These are phyloP conservation scores for Pichia sp. DNA, from an alignment of 1,139 yeast genomes.

Conservation along the genomic window DNA sequence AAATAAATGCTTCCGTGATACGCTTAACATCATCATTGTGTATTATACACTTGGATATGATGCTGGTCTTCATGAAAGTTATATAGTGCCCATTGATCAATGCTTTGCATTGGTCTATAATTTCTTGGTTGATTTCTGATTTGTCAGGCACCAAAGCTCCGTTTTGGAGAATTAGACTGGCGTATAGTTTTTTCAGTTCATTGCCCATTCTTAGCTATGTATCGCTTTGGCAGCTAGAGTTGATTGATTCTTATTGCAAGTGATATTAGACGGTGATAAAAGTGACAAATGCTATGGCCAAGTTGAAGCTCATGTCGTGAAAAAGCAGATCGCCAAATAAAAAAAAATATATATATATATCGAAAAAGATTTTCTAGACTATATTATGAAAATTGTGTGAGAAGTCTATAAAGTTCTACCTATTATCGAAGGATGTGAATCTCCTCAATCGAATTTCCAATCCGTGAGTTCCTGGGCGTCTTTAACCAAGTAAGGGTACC, in stretches of 20 bases:
- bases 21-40: constrained; percentile 8
- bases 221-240: too few species aligned
- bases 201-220: neutral
- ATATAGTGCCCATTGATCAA: constrained; percentile 28
- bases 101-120: neutral
- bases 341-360: neutral
- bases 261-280: neutral
- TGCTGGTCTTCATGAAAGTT: constrained; percentile 14
- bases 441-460: constrained; percentile 23
- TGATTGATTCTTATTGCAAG: too few species aligned
- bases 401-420: neutral
- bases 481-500: constrained; percentile 35
- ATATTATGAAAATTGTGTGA: neutral
- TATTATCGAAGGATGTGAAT: neutral
- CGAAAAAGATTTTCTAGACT: neutral
- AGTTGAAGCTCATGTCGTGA: too few species aligned
- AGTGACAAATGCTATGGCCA: neutral
- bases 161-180: constrained; percentile 11
- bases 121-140: neutral
- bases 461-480: constrained; percentile 31
- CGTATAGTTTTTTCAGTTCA: neutral
- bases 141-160: neutral
- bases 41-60: constrained; percentile 15
- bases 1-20: constrained; percentile 9
- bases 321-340: too few species aligned